These are phyloP conservation scores for Vaccinium vitisidaea DNA, from an alignment of 148 eudicot genomes.

Conservation along the genomic window DNA sequence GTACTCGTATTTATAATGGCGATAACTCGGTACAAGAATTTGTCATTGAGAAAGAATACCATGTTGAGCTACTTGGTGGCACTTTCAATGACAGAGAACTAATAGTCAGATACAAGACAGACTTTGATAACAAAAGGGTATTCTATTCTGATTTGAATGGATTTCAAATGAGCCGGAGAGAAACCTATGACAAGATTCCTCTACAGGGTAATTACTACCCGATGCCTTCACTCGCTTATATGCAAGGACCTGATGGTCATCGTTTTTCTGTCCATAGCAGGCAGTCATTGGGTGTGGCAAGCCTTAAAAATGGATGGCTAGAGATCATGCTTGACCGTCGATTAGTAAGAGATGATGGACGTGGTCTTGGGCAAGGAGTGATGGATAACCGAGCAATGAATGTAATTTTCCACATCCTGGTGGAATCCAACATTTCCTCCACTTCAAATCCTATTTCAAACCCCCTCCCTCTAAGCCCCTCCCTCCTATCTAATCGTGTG, in stretches of 20 bases:
- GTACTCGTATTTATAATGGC: slow-evolving; percentile 69
- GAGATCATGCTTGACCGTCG: slow-evolving; percentile 98
- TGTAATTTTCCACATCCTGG: slow-evolving; percentile 64
- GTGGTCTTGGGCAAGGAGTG: slow-evolving; percentile 98
- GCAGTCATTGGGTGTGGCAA: slow-evolving; percentile 90
- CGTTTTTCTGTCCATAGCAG: slow-evolving; percentile 84
- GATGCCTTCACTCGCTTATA: slow-evolving; percentile 91
- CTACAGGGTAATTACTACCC: slow-evolving; percentile 96
- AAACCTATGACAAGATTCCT: slow-evolving; percentile 92
- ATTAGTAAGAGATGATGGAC: slow-evolving; percentile 73
- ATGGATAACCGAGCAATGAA: slow-evolving; percentile 90
- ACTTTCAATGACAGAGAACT: slow-evolving; percentile 72
- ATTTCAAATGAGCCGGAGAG: slow-evolving; percentile 96
- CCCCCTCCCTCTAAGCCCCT: slow-evolving; percentile 63
- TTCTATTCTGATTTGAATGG: slow-evolving; percentile 94
- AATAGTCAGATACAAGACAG: slow-evolving; percentile 85
- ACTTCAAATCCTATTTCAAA: slow-evolving; percentile 42
- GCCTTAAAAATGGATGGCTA: slow-evolving; percentile 80
- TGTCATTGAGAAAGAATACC: slow-evolving; percentile 90
- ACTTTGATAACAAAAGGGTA: slow-evolving; percentile 58
- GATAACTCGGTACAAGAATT: slow-evolving; percentile 64
- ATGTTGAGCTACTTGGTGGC: slow-evolving; percentile 72
- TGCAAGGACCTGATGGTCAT: slow-evolving; percentile 76
- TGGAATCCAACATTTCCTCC: slow-evolving; percentile 75
- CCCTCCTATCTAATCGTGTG: slow-evolving; percentile 73